These are phyloP conservation scores for Solanum sejunctum DNA, from an alignment of 257 asterid species.

Conservation along the genomic window DNA sequence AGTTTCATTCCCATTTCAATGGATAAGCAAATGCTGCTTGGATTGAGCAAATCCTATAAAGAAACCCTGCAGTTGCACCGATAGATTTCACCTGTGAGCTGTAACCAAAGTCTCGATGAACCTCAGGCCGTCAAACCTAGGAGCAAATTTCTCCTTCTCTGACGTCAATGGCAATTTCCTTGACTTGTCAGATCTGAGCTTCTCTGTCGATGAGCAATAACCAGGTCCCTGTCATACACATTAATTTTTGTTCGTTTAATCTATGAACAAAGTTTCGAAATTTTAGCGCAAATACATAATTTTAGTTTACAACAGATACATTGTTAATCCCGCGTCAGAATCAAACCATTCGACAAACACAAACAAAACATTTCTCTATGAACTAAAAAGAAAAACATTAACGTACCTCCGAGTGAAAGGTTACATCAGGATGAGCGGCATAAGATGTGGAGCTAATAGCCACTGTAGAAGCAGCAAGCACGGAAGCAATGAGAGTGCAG, in stretches of 20 bases:
- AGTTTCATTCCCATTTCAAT: neutral
- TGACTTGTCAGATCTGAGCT: constrained; percentile 10
- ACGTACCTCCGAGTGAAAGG: constrained; percentile 19
- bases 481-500: constrained; percentile 25
- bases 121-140: constrained; percentile 45
- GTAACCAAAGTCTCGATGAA: constrained; percentile 55
- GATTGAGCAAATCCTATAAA: neutral
- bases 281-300: neutral
- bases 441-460: constrained; percentile 15
- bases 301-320: neutral
- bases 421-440: constrained; percentile 5
- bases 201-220: neutral
- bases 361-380: neutral
- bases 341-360: neutral
- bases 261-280: neutral
- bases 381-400: neutral
- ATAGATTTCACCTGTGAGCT: constrained; percentile 37
- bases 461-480: constrained; percentile 24
- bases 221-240: neutral
- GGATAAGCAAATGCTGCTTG: neutral
- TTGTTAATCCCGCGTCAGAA: neutral
- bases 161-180: neutral
- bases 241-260: neutral
- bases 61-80: neutral
- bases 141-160: constrained; percentile 23